phyloP scores from a whole-genome alignment of 2,329 filamentous ascomycete genomes.

The Colletotrichum acutatum region DNA sequence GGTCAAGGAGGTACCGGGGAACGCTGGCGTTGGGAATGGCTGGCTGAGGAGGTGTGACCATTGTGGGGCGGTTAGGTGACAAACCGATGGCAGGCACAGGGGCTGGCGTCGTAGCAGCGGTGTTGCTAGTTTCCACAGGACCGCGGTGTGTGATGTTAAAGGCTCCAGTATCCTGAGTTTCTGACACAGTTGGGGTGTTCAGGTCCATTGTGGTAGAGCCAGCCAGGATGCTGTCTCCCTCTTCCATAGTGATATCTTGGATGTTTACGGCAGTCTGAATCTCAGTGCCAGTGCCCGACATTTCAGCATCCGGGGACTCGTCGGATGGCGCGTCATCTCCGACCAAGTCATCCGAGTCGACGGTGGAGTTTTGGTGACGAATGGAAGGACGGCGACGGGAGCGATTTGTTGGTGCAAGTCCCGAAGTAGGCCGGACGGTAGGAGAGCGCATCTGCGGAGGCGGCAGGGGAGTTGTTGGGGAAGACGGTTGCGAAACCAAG shows the following conservation, averaged over 20 bases:
- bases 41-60: conserved; percentile 80
- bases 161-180: conserved; percentile 86
- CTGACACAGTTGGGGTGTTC: conserved; percentile 81
- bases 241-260: conserved; percentile 83
- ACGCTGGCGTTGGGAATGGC: conserved; percentile 77
- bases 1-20: conserved; percentile 82
- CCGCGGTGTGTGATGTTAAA: conserved; percentile 94
- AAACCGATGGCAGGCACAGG: conserved; percentile 76
- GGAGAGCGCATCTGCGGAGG: conserved; percentile 71
- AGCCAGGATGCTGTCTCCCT: conserved; percentile 82
- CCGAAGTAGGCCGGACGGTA: conserved; percentile 63
- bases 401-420: conserved; percentile 62
- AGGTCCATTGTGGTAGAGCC: conserved; percentile 76
- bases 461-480: conserved; percentile 85
- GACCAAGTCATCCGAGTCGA: conserved; percentile 86
- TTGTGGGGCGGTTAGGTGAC: conserved; percentile 77
- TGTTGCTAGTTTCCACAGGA: conserved; percentile 85
- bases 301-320: conserved; percentile 79
- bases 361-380: conserved; percentile 90
- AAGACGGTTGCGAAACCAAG: conserved; percentile 88
- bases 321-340: conserved; percentile 86
- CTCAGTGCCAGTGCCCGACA: conserved; percentile 78
- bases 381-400: conserved; percentile 83
- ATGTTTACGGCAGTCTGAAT: conserved; percentile 87
- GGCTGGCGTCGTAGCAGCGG: conserved; percentile 76